Evolutionary conservation across 306 rosid species (phyloP).

Genomic region (Fragaria vesca): DNA sequence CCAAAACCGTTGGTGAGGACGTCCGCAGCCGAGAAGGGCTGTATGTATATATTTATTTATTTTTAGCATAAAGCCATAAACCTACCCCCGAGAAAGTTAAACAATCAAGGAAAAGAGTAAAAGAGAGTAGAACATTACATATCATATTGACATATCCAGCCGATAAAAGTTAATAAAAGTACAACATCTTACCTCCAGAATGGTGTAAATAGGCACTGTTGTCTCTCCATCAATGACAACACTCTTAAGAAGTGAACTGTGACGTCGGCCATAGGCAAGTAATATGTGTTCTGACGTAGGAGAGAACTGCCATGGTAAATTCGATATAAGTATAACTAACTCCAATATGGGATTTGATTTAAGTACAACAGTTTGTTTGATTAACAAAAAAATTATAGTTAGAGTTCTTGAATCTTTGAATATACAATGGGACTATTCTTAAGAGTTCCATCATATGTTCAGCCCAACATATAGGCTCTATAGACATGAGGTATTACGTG

Average conservation of each 20-base stretch:
- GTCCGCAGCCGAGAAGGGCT: too few species aligned
- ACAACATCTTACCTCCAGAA: constrained; percentile 68
- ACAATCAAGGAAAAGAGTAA: background rate
- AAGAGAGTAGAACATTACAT: background rate
- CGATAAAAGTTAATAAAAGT: background rate
- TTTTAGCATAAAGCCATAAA: background rate
- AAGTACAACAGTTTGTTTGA: background rate
- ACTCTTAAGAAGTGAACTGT: constrained; percentile 68
- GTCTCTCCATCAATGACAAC: constrained; percentile 92
- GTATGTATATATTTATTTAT: background rate
- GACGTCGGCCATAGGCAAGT: constrained; percentile 69
- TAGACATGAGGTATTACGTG: background rate
- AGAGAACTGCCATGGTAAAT: constrained; percentile 46
- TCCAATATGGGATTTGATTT: constrained; percentile 9
- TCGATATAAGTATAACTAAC: background rate
- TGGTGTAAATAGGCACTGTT: constrained; percentile 90
- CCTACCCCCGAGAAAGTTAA: background rate
- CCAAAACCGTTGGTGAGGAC: too few species aligned
- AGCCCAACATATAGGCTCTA: background rate
- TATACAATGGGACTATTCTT: background rate
- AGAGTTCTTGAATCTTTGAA: background rate
- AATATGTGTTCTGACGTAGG: constrained; percentile 62
- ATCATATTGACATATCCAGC: background rate
- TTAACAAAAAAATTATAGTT: background rate
- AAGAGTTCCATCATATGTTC: background rate